Base-by-base conservation (phyloP, 768 basidiomycete genomes). In the Tylopilus rubrobrunneus region DNA sequence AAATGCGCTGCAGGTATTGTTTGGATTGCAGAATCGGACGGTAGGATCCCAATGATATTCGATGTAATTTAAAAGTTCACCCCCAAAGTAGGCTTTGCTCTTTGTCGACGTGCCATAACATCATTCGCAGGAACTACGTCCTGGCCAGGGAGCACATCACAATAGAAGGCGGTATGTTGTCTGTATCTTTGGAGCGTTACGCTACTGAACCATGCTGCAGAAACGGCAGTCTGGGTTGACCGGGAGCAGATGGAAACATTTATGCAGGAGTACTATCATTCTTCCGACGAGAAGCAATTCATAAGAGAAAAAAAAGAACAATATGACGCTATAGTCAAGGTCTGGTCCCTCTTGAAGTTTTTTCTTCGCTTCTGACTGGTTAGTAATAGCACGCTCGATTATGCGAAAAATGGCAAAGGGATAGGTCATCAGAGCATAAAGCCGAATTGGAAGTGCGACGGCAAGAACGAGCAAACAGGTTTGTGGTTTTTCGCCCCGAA, bases 1-100 rank as follows among this genome's bases (percentile, higher is more conserved):
- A 9, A 2, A 40, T 61, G 19, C 60, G 60, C 1, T 51, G 45
- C n/a, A 57, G 59, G n/a, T 61, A 61, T 45, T 61, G 59, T 37
- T 23, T 9, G 11, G 23, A 27, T 4, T 61, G 59, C 21, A 51
- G 46, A 41, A 7, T 14, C 5, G 19, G 3, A 36, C 37, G 40
- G 60, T 48, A 46, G 17, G 42, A 5, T 37, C 37, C 7, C 10
- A n/a, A 42, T 5, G 14, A 3, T 23, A 5, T 33, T 36, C 9
- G n/a, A 12, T n/a, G 33, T 2, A 10, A 9, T 14, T 21, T 7
- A 25, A 10, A 14, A 15, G 9, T 48, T 60, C 11, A 56, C 25
- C 15, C 2, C 9, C 19, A 29, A 27, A 21, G 19, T 4, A 59
- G 58, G n/a, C 28, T 55, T 23, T 23, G 33, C 15, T 0, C 14